Evolutionary conservation across 148 eudicot species (phyloP).

Genomic region (Rhododendron ovatum): DNA sequence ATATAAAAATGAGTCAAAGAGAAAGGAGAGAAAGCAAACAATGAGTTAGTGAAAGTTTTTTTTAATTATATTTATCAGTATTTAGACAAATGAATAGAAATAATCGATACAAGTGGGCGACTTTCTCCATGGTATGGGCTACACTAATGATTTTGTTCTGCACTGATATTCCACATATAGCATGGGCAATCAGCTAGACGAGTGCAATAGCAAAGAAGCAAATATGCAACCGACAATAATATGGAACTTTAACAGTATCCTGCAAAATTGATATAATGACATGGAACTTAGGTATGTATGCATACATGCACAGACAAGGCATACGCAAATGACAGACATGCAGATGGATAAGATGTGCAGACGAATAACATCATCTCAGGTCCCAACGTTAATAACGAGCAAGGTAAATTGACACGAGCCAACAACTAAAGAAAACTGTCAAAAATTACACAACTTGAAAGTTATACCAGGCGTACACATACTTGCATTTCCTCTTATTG

Average conservation of each 20-base stretch:
- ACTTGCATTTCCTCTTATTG: slow-evolving; percentile 47
- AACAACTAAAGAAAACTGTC: neutral
- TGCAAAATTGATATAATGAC: neutral
- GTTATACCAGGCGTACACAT: neutral
- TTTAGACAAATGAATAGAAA: neutral
- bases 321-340: neutral
- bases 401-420: neutral
- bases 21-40: neutral
- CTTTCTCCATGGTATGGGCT: neutral
- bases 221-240: neutral
- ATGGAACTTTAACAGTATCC: neutral
- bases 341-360: neutral
- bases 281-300: neutral
- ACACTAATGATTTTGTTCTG: neutral
- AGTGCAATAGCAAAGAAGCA: neutral
- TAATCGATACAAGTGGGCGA: neutral
- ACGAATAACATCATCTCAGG: neutral
- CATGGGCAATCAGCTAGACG: neutral
- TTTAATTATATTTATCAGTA: neutral
- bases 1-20: neutral
- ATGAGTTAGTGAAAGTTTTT: neutral
- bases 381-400: neutral
- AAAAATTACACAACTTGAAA: neutral
- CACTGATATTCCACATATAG: neutral
- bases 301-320: neutral